A percentile compares a stretch with the other conserved stretches of the same genome.
phyloP scores from a whole-genome alignment of 352 stramenopile genomes.

The Thalassiosira allenii region DNA sequence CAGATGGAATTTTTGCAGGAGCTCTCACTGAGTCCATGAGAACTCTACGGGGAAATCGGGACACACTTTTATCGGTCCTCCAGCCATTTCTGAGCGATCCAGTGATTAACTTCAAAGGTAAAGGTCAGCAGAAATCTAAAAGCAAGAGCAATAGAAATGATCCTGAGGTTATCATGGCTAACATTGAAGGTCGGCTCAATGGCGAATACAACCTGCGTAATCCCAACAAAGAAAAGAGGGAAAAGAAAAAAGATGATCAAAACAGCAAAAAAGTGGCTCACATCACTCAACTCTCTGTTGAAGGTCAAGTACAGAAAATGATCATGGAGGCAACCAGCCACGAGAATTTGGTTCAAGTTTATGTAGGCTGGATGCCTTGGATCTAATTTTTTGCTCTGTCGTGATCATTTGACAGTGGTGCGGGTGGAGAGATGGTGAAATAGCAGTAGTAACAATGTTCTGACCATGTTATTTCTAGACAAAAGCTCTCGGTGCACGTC shows the following conservation, averaged over 20 bases:
- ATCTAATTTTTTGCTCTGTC: conserved; percentile 63
- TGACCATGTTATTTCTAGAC: no score
- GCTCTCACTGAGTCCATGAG: conserved; percentile 90
- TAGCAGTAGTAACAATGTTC: no score
- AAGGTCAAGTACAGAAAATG: conserved; percentile 87
- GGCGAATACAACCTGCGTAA: conserved; percentile 87
- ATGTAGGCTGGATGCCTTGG: conserved; percentile 88
- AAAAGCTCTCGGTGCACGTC: no score
- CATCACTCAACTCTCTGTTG: conserved; percentile 81
- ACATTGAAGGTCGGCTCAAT: conserved; percentile 82
- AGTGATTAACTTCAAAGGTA: conserved; percentile 88
- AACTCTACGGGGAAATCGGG: conserved; percentile 93
- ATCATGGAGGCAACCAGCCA: conserved; percentile 84
- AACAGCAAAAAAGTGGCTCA: conserved; percentile 59
- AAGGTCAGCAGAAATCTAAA: conserved; percentile 66
- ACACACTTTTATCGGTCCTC: conserved; percentile 97
- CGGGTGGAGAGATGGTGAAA: no score
- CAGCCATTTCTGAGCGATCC: conserved; percentile 99
- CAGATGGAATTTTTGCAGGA: conserved; percentile 94
- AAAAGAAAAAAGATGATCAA: conserved; percentile 33
- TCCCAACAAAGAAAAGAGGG: conserved; percentile 81
- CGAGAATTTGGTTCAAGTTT: conserved; percentile 87
- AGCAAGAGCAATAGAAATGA: conserved; percentile 28
- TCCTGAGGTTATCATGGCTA: conserved; percentile 72
- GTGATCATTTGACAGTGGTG: no score